Conservation (phyloP, 2,329 filamentous ascomycete genomes). For the Ophiostoma novo-ulmi region DNA sequence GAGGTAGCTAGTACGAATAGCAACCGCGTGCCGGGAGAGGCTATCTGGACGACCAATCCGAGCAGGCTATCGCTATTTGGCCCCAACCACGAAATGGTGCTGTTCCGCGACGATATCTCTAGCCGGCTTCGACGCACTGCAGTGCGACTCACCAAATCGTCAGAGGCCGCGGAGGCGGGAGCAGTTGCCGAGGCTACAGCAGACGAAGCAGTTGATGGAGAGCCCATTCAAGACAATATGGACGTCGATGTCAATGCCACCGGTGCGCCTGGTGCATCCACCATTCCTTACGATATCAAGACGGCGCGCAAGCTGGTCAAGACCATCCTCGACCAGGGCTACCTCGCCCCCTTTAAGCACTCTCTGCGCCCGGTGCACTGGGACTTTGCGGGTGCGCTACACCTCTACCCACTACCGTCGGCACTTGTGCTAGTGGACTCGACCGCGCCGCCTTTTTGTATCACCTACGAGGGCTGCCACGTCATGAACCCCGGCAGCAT, state of each 20-base stretch:
- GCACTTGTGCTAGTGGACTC: slow-evolving; percentile 77
- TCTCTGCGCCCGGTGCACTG: slow-evolving; percentile 75
- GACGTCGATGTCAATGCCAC: slow-evolving; percentile 38
- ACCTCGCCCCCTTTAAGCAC: slow-evolving; percentile 82
- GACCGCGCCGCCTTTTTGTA: slow-evolving; percentile 72
- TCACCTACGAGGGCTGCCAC: slow-evolving; percentile 93
- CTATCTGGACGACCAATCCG: slow-evolving; percentile 86
- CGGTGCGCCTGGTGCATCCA: slow-evolving; percentile 15
- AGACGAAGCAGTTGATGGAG: neutral
- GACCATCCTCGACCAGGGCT: slow-evolving; percentile 84
- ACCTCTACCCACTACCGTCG: slow-evolving; percentile 83
- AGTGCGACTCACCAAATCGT: slow-evolving; percentile 52
- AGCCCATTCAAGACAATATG: slow-evolving; percentile 32
- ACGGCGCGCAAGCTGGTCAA: slow-evolving; percentile 77
- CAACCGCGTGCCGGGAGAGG: slow-evolving; percentile 52
- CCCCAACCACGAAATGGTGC: slow-evolving; percentile 75
- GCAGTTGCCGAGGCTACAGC: slow-evolving; percentile 30
- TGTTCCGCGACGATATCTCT: slow-evolving; percentile 83
- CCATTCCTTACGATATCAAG: slow-evolving; percentile 46
- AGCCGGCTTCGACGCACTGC: slow-evolving; percentile 71
- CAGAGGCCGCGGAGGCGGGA: slow-evolving; percentile 22
- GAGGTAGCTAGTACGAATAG: slow-evolving; percentile 45
- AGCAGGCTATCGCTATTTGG: slow-evolving; percentile 79
- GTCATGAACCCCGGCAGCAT: slow-evolving; percentile 88
- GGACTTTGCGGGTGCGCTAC: slow-evolving; percentile 73